Evolutionary conservation across 768 basidiomycete species (phyloP).

Genomic region (Lentinula guzmanii): DNA sequence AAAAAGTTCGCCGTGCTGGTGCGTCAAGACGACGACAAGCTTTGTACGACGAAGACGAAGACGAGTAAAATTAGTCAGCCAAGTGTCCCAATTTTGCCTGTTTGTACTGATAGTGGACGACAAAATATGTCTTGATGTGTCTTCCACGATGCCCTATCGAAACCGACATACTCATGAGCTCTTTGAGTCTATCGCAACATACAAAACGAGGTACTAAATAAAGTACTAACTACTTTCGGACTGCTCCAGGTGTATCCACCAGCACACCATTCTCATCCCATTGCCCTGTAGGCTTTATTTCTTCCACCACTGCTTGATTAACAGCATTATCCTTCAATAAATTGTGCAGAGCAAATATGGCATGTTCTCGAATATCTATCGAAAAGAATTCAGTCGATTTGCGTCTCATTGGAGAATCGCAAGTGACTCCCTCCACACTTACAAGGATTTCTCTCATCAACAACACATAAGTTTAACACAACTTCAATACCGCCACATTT

Average conservation of each 20-base stretch:
- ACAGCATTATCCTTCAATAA: slow-evolving; percentile 69
- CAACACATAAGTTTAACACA: slow-evolving; percentile 82
- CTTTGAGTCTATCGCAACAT: neutral
- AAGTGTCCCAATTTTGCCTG: neutral
- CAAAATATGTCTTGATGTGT: too few species aligned
- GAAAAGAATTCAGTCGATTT: slow-evolving; percentile 6
- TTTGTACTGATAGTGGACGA: too few species aligned
- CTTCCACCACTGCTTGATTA: slow-evolving; percentile 76
- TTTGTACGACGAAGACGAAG: slow-evolving; percentile 64
- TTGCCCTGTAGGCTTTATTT: slow-evolving; percentile 56
- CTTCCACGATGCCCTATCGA: neutral
- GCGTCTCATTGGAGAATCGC: neutral
- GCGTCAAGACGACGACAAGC: slow-evolving; percentile 51
- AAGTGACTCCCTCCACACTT: slow-evolving; percentile 28
- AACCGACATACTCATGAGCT: neutral
- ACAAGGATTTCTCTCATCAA: slow-evolving; percentile 94
- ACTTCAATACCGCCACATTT: slow-evolving; percentile 69
- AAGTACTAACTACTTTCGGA: slow-evolving; percentile 12
- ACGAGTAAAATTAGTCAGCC: slow-evolving; percentile 14
- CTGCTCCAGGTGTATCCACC: slow-evolving; percentile 27
- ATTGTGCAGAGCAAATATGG: slow-evolving; percentile 78
- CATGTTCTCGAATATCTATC: slow-evolving; percentile 86
- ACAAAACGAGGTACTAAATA: neutral
- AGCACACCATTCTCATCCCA: slow-evolving; percentile 56
- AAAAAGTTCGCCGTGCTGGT: slow-evolving; percentile 52